phyloP scores from a whole-genome alignment of 2,329 filamentous ascomycete genomes.

The Colletotrichum neosansevieriae region DNA sequence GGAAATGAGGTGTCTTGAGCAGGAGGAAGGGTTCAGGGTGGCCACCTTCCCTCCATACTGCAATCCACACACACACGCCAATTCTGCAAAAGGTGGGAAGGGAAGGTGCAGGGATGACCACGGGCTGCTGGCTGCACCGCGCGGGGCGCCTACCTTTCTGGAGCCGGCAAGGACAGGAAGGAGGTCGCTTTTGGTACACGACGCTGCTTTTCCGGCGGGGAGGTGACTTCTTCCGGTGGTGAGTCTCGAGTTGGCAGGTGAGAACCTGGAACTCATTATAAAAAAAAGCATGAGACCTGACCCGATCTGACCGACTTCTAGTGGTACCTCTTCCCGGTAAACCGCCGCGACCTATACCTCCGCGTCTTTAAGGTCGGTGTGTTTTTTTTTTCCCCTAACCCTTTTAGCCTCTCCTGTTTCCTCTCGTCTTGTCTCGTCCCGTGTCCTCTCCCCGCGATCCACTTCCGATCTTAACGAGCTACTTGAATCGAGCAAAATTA shows the following conservation, averaged over 20 bases:
- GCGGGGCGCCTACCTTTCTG: constrained; percentile 22
- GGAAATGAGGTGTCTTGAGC: constrained; percentile 19
- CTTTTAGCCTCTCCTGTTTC: constrained; percentile 6
- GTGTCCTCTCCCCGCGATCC: constrained; percentile 32
- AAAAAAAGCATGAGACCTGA: neutral
- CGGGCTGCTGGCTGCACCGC: constrained; percentile 15
- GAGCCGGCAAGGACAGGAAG: neutral
- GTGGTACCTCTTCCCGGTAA: constrained; percentile 26
- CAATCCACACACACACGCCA: constrained; percentile 21
- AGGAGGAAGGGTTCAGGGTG: constrained; percentile 19
- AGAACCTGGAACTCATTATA: neutral
- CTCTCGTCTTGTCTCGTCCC: constrained; percentile 21
- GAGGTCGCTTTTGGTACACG: constrained; percentile 1
- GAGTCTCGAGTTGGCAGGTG: constrained; percentile 28
- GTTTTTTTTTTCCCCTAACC: neutral
- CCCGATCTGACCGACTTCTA: neutral
- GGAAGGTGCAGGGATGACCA: constrained; percentile 23
- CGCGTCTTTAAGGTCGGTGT: neutral
- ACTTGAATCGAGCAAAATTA: constrained; percentile 36
- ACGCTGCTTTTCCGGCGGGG: constrained; percentile 3
- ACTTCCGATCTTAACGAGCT: constrained; percentile 40
- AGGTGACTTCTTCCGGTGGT: constrained; percentile 26
- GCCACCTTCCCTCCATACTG: constrained; percentile 25
- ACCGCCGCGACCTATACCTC: constrained; percentile 20
- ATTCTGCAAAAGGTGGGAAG: constrained; percentile 31